Evolutionary conservation across 768 basidiomycete species (phyloP).

Genomic region (Pleurotus djamor): DNA sequence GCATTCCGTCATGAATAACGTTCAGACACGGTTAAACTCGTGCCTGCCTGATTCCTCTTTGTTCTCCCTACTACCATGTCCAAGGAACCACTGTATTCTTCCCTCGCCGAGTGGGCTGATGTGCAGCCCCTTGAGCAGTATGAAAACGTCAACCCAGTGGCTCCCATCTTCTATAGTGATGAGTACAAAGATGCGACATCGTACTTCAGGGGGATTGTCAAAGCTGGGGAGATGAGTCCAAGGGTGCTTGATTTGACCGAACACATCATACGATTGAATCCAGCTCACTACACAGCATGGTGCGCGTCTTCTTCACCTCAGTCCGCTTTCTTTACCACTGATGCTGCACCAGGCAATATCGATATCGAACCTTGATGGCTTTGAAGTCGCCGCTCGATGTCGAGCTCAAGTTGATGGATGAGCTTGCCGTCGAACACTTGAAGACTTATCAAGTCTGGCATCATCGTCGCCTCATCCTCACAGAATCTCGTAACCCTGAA

Average conservation of each 20-base stretch:
- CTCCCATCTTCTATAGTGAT: constrained; percentile 86
- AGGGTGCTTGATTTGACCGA: constrained; percentile 89
- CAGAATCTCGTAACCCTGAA: constrained; percentile 44
- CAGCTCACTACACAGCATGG: constrained; percentile 98
- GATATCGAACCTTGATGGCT: constrained; percentile 81
- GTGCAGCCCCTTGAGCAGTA: constrained; percentile 79
- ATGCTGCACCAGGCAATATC: constrained; percentile 75
- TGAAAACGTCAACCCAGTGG: constrained; percentile 75
- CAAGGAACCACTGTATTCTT: constrained; percentile 43
- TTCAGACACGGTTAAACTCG: not conserved
- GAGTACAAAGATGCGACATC: constrained; percentile 94
- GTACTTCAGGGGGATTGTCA: constrained; percentile 86
- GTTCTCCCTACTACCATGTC: not conserved
- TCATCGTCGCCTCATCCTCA: constrained; percentile 77
- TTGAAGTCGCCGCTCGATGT: constrained; percentile 64
- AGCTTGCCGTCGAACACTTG: constrained; percentile 76
- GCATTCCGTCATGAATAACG: not conserved
- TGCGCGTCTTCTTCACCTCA: constrained; percentile 29
- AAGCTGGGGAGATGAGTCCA: constrained; percentile 71
- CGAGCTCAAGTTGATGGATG: constrained; percentile 86
- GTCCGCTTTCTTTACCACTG: not conserved
- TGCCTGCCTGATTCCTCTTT: not conserved
- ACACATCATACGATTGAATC: constrained; percentile 85
- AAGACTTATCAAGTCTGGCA: constrained; percentile 99
- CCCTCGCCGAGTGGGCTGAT: constrained; percentile 78